Percentiles rank a stretch among this genome's conserved stretches.
These are phyloP conservation scores for Rhypophila decipiens DNA, from an alignment of 495 filamentous ascomycete species.

Conservation along the genomic window DNA sequence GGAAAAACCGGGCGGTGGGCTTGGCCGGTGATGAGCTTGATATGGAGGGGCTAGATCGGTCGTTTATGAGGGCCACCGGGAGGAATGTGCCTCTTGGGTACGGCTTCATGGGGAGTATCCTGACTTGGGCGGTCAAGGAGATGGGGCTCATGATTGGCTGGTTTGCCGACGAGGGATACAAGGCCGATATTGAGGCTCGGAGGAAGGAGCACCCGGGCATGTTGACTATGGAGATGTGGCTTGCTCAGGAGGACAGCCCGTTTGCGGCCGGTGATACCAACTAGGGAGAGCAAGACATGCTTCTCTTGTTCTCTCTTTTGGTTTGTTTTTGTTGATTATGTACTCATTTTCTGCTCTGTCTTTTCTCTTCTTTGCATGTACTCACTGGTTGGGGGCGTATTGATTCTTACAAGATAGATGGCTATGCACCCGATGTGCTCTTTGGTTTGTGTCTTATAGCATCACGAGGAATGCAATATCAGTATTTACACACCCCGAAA, in stretches of 20 bases:
- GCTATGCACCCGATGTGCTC: too few relatives aligned
- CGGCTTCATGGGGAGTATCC: conserved; percentile 28
- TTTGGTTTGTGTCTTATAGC: too few relatives aligned
- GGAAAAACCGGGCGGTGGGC: conserved; percentile 31
- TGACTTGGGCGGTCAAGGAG: conserved; percentile 35
- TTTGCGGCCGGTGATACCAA: conserved; percentile 23
- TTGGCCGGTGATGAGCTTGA: conserved; percentile 42
- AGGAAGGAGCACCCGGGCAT: conserved; percentile 31
- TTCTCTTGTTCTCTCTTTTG: background rate
- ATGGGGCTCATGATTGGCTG: conserved; percentile 40
- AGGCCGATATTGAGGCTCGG: conserved; percentile 32
- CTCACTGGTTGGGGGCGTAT: too few relatives aligned
- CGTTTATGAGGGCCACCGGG: conserved; percentile 34
- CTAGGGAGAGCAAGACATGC: background rate
- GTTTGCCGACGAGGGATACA: conserved; percentile 40
- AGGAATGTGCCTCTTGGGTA: conserved; percentile 30
- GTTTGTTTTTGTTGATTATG: background rate
- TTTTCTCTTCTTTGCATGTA: too few relatives aligned
- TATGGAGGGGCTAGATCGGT: conserved; percentile 29
- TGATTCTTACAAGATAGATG: too few relatives aligned
- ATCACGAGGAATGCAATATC: too few relatives aligned
- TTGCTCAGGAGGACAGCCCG: conserved; percentile 29
- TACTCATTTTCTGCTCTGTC: background rate
- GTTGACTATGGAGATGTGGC: conserved; percentile 37
- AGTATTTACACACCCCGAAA: too few relatives aligned